These are phyloP conservation scores for Picea abies DNA, from an alignment of 83 land plant genomes.

Conservation along the genomic window DNA sequence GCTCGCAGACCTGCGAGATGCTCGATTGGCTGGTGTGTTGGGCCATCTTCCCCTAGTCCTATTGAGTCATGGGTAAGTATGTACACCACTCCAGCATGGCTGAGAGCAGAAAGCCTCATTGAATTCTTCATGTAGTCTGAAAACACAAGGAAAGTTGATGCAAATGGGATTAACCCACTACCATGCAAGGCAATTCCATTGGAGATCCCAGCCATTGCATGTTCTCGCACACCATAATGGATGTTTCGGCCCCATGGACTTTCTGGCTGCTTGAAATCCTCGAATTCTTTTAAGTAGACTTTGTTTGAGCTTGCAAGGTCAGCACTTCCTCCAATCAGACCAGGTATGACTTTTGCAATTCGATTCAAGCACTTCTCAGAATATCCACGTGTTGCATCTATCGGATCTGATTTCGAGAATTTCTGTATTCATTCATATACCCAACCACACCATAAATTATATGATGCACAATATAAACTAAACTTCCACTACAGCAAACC, in stretches of 20 bases:
- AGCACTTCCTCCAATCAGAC: conserved; percentile 88
- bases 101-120: too few species aligned
- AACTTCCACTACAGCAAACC: background rate
- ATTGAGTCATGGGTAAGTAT: conserved; percentile 88
- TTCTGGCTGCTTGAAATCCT: conserved; percentile 47
- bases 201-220: conserved; percentile 92
- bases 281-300: conserved; percentile 13
- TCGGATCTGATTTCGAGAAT: conserved; percentile 35
- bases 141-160: conserved; percentile 87
- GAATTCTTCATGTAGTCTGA: conserved; percentile 90
- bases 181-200: conserved; percentile 84
- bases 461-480: background rate
- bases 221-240: conserved; percentile 87
- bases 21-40: conserved; percentile 92
- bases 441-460: background rate
- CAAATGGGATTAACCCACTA: conserved; percentile 78
- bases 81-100: conserved; percentile 46
- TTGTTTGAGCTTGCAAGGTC: conserved; percentile 54
- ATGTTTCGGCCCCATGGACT: conserved; percentile 79
- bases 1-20: conserved; percentile 83
- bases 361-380: conserved; percentile 77
- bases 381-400: conserved; percentile 84
- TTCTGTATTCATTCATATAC: conserved; percentile 22
- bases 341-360: conserved; percentile 64
- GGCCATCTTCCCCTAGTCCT: conserved; percentile 95